Evolutionary conservation across 2,329 filamentous ascomycete genomes (phyloP).

Genomic region (Colletotrichum sp.): DNA sequence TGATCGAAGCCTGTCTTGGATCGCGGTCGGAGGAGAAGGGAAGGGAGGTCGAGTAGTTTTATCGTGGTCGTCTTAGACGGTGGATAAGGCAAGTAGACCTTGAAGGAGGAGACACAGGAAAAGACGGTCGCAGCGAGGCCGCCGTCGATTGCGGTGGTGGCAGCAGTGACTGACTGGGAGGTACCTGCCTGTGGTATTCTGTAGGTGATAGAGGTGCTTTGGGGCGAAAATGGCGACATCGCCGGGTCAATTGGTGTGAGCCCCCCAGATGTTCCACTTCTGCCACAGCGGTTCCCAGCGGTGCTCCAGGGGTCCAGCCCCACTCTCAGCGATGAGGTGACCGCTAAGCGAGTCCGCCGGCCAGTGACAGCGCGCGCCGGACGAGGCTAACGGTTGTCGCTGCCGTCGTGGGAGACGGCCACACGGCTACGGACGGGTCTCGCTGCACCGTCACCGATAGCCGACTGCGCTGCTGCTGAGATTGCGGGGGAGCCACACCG

Average conservation of each 20-base stretch:
- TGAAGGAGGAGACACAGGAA: background rate
- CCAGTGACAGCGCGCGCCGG: background rate
- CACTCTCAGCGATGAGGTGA: background rate
- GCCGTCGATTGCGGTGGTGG: background rate
- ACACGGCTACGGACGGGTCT: slow-evolving; percentile 15
- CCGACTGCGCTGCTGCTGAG: background rate
- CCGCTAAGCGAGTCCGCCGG: background rate
- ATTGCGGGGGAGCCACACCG: slow-evolving; percentile 1
- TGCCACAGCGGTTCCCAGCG: slow-evolving; percentile 6
- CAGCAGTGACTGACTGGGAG: background rate
- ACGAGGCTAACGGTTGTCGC: slow-evolving; percentile 5
- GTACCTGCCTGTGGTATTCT: background rate
- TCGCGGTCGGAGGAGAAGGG: background rate
- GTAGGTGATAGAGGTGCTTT: slow-evolving; percentile 34
- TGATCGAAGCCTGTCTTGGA: background rate
- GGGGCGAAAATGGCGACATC: slow-evolving; percentile 45
- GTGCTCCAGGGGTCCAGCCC: slow-evolving; percentile 12
- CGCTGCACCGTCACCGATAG: slow-evolving; percentile 20
- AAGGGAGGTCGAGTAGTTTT: background rate
- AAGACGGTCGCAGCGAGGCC: background rate
- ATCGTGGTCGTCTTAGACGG: background rate
- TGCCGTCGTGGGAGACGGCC: background rate
- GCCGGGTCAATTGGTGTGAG: slow-evolving; percentile 10
- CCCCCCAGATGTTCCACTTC: slow-evolving; percentile 13
- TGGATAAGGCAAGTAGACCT: too few species aligned